Evolutionary conservation across 306 rosid species (phyloP).

Genomic region (Castanospermum australe): DNA sequence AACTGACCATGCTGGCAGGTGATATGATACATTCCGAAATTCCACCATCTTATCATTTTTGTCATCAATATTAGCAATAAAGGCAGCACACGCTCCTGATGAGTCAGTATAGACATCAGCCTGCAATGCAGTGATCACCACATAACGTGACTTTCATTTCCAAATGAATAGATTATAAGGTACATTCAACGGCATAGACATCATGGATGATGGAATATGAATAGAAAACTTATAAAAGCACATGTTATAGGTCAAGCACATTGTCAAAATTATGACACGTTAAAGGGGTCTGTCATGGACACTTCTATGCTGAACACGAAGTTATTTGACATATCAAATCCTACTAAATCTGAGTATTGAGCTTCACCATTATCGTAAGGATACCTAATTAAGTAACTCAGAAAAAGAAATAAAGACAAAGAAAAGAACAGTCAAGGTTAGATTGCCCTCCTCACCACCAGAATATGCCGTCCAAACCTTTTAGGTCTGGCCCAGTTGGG

Average conservation of each 20-base stretch:
- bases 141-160: conserved; percentile 1
- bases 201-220: conserved; percentile 3
- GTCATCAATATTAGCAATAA: conserved; percentile 73
- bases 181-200: background rate
- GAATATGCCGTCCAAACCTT: background rate
- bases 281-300: background rate
- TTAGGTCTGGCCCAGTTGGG: background rate
- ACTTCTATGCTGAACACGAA: background rate
- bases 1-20: conserved; percentile 98
- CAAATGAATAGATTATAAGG: conserved; percentile 5
- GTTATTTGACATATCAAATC: background rate
- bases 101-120: conserved; percentile 77
- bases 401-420: background rate
- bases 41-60: conserved; percentile 73
- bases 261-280: background rate
- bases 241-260: background rate
- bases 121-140: conserved; percentile 48
- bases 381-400: background rate
- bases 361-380: background rate
- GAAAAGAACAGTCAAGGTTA: background rate
- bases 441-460: background rate
- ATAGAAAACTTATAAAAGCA: background rate
- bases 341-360: background rate
- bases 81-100: conserved; percentile 88
- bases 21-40: conserved; percentile 75